Conservation (phyloP, 805 yeast species). For the Komagataella kurtzmanii region DNA sequence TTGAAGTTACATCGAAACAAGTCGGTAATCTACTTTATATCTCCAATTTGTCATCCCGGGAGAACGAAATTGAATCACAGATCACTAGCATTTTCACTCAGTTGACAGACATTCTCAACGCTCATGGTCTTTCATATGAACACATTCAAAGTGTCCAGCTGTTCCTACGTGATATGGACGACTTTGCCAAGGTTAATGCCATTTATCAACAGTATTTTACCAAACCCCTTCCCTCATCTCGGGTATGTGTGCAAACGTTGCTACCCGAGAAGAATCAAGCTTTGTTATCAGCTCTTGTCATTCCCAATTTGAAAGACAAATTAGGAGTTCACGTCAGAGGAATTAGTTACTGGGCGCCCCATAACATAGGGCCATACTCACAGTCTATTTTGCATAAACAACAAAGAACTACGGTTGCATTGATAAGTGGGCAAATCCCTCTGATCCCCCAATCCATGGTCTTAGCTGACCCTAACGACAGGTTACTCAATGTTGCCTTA, state of each 20-base stretch:
- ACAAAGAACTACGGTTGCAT: conserved; percentile 30
- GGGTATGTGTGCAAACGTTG: conserved; percentile 66
- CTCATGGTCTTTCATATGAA: conserved; percentile 20
- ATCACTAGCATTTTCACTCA: conserved; percentile 32
- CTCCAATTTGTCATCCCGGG: conserved; percentile 26
- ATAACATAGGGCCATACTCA: conserved; percentile 95
- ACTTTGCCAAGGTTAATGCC: conserved; percentile 48
- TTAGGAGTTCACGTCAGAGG: conserved; percentile 85
- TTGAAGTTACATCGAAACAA: not conserved
- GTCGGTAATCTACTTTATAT: conserved; percentile 22
- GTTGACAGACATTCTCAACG: conserved; percentile 20
- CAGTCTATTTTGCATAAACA: conserved; percentile 50
- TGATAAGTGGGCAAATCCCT: conserved; percentile 86
- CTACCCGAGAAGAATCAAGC: conserved; percentile 24
- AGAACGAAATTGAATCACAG: conserved; percentile 26
- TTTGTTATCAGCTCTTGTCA: conserved; percentile 49
- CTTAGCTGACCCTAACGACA: conserved; percentile 16
- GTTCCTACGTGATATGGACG: conserved; percentile 46
- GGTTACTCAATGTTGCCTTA: conserved; percentile 27
- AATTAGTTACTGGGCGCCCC: conserved; percentile 95
- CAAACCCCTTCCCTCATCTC: conserved; percentile 68
- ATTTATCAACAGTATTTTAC: conserved; percentile 45
- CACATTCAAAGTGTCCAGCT: conserved; percentile 49
- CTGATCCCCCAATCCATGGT: conserved; percentile 62
- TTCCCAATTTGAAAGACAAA: conserved; percentile 23